Evolutionary conservation across 345 rosid genomes (phyloP).

Genomic region (Boechera divaricarpa): DNA sequence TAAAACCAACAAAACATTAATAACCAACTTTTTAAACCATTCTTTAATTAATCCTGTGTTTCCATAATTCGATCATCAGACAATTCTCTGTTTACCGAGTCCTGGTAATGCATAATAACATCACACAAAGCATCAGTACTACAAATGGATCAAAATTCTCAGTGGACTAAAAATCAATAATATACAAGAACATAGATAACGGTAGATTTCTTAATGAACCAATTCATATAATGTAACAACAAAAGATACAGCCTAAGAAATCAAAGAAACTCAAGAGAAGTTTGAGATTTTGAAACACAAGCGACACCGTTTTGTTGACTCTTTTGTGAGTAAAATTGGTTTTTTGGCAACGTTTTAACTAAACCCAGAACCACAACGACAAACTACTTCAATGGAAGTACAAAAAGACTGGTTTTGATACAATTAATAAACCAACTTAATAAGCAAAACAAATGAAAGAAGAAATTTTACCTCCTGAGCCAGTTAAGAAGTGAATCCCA

Average conservation of each 20-base stretch:
- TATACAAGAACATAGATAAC: neutral
- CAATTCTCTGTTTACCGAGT: no score
- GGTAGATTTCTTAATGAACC: neutral
- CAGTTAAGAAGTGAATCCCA: conserved; percentile 51
- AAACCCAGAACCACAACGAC: conserved; percentile 5
- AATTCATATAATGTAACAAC: neutral
- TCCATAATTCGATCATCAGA: neutral
- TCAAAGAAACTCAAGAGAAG: neutral
- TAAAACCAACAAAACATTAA: no score
- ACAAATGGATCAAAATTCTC: neutral
- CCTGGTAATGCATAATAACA: neutral
- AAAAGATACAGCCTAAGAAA: neutral
- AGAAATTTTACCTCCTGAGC: conserved; percentile 44
- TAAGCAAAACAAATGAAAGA: neutral
- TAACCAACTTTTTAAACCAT: no score
- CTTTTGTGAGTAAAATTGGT: no score
- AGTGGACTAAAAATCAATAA: neutral
- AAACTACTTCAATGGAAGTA: conserved; percentile 24
- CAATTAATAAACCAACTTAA: neutral
- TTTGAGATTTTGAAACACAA: neutral
- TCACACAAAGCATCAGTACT: neutral
- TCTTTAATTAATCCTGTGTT: neutral
- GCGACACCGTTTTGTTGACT: no score
- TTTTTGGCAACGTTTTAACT: neutral
- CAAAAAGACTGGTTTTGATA: neutral